Percentiles rank a stretch among this genome's conserved stretches.
Conservation (phyloP, 441 rosid genomes). For the Viola pubescens region DNA sequence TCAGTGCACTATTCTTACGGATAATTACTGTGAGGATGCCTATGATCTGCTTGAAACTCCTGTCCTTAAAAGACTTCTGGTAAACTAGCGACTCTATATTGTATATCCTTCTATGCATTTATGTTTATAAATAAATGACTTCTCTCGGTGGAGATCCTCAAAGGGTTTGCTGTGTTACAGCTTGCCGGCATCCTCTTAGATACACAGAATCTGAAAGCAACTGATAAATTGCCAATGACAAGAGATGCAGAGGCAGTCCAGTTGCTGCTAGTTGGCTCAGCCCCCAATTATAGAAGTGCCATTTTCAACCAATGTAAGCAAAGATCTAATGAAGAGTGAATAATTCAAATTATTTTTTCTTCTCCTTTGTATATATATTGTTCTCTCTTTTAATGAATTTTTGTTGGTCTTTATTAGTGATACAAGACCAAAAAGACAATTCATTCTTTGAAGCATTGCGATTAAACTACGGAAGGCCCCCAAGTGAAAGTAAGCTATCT, state of each 20-base stretch:
- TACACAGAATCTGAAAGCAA: slow-evolving; percentile 39
- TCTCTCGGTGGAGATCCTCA: slow-evolving; percentile 2
- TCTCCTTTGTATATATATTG: neutral
- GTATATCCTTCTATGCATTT: too few relatives aligned
- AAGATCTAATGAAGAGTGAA: neutral
- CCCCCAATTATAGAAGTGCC: slow-evolving; percentile 34
- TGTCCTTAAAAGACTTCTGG: slow-evolving; percentile 43
- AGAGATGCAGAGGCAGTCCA: slow-evolving; percentile 65
- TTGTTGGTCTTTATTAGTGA: slow-evolving; percentile 27
- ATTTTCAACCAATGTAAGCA: slow-evolving; percentile 41
- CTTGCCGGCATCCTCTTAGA: slow-evolving; percentile 61
- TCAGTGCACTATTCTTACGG: slow-evolving; percentile 49
- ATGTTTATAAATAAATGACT: neutral
- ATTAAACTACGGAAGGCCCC: slow-evolving; percentile 41
- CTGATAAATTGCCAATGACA: slow-evolving; percentile 26
- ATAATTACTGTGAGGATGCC: slow-evolving; percentile 60
- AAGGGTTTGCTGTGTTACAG: slow-evolving; percentile 23
- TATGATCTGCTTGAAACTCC: slow-evolving; percentile 48
- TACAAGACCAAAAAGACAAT: slow-evolving; percentile 38
- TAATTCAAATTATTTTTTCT: neutral
- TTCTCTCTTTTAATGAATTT: neutral
- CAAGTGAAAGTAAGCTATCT: slow-evolving; percentile 29
- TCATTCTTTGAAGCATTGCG: slow-evolving; percentile 33
- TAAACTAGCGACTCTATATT: slow-evolving; percentile 10
- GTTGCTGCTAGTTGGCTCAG: slow-evolving; percentile 43